Evolutionary conservation across 257 asterid genomes (phyloP).

Genomic region (Gentiana macrophylla): DNA sequence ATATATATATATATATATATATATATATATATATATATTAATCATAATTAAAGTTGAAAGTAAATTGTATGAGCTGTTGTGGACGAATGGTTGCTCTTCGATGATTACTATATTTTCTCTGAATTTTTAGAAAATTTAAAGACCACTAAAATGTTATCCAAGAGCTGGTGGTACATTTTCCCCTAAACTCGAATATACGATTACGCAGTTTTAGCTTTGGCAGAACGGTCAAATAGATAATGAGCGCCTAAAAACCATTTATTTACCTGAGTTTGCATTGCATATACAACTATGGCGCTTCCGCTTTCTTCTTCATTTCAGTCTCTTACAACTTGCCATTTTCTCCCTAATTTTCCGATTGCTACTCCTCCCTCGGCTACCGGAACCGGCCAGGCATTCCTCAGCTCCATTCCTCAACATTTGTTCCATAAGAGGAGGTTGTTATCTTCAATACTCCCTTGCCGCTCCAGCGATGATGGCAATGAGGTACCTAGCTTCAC

Average conservation of each 20-base stretch:
- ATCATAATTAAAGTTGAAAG: too few species aligned
- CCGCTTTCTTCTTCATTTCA: slow-evolving; percentile 17
- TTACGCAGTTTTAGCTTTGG: neutral
- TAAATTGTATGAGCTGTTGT: too few species aligned
- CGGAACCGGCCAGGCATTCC: neutral
- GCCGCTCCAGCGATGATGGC: slow-evolving; percentile 45
- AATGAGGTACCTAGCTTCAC: slow-evolving; percentile 30
- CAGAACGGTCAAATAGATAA: slow-evolving; percentile 25
- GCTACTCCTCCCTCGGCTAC: slow-evolving; percentile 1
- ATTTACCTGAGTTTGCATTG: slow-evolving; percentile 1
- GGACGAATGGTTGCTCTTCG: too few species aligned
- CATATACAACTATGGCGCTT: slow-evolving; percentile 33
- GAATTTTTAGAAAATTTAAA: slow-evolving; percentile 7
- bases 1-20: too few species aligned
- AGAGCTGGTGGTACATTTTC: neutral
- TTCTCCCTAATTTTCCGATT: slow-evolving; percentile 12
- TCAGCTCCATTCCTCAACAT: too few species aligned
- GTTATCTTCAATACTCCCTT: slow-evolving; percentile 10
- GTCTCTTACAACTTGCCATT: slow-evolving; percentile 12
- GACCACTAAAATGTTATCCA: slow-evolving; percentile 55
- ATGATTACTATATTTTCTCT: too few species aligned
- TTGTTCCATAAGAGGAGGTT: too few species aligned
- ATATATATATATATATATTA: too few species aligned
- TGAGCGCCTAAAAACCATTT: slow-evolving; percentile 1
- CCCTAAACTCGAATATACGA: neutral